Percentiles rank a stretch among this genome's conserved stretches.
These are phyloP conservation scores for Gleditsia sinensis DNA, from an alignment of 306 rosid species.

Conservation along the genomic window DNA sequence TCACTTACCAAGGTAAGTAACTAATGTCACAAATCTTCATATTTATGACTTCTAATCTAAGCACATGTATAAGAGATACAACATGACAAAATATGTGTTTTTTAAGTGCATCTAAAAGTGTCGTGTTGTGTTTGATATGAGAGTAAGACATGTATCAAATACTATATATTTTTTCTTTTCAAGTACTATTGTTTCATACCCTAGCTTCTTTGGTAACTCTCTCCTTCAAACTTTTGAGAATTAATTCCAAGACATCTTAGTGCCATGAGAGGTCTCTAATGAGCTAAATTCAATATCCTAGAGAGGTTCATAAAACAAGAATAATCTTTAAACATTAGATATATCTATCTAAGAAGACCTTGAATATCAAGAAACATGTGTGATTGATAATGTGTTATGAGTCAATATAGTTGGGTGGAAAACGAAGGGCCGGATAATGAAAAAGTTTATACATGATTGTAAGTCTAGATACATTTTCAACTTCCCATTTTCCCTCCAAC, in stretches of 20 bases:
- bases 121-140: too few species aligned
- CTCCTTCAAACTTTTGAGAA: slow-evolving; percentile 8
- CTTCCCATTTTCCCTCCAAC: background rate
- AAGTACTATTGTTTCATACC: too few species aligned
- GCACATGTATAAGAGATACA: too few species aligned
- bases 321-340: background rate
- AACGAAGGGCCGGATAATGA: too few species aligned
- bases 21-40: slow-evolving; percentile 10
- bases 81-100: too few species aligned
- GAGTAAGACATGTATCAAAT: too few species aligned
- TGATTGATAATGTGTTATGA: too few species aligned
- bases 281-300: too few species aligned
- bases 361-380: slow-evolving; percentile 19
- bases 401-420: slow-evolving; percentile 14
- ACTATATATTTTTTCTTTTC: too few species aligned
- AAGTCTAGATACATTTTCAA: background rate
- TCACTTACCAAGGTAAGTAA: slow-evolving; percentile 38
- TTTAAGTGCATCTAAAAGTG: too few species aligned
- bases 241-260: background rate
- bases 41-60: background rate
- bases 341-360: slow-evolving; percentile 6
- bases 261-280: background rate
- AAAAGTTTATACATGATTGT: background rate
- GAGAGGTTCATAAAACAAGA: background rate
- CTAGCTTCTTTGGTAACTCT: slow-evolving; percentile 76